Base-by-base conservation (phyloP, 768 basidiomycete species). In the Roridomyces roridus region DNA sequence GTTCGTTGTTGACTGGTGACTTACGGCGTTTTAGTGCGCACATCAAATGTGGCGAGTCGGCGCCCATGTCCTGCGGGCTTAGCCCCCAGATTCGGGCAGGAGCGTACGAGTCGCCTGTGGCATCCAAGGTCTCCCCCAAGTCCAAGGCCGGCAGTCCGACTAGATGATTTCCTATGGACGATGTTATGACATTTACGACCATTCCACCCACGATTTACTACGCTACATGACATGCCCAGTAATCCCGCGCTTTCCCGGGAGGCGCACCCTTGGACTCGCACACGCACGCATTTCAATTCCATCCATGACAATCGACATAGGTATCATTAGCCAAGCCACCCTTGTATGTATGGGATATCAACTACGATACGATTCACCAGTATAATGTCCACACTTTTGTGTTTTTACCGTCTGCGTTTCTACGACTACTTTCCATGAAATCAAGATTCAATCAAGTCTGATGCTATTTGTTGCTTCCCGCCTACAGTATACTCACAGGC, bases 11-110 rank as follows among this genome's bases (percentile, higher is more conserved):
- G 18, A 26, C 51, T 63, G 40, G 60, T 43, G 53, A n/a, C n/a
- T n/a, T 43, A 24, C 43, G 53, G 56, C 37, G 52, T 37, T 46
- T 6, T 64, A 91, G 92, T 64, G 83, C 89, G n/a, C 92, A 95
- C 67, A 80, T 91, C 60, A 93, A 92, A 68, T 95, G 93, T 65
- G 92, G 92, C 17, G 92, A 95, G 68, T 66, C 83, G 42, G 92
- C 92, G 12, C 92, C 92, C 10, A 77, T 80, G 49, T 88, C 94
- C 70, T 94, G 92, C 65, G 91, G 89, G 18, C 51, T 85, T n/a
- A 84, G 81, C 35, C 76, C 79, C 23, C 31, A 34, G 15, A 52
- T 64, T 8, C 68, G 72, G 36, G 70, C 65, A 18, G 69, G 69
- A 41, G 54, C 67, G 31, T 68, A 67, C 52, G 68, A 62, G 44